These are phyloP conservation scores for Starmera stellimalicola DNA, from an alignment of 1,139 yeast species.

Conservation along the genomic window DNA sequence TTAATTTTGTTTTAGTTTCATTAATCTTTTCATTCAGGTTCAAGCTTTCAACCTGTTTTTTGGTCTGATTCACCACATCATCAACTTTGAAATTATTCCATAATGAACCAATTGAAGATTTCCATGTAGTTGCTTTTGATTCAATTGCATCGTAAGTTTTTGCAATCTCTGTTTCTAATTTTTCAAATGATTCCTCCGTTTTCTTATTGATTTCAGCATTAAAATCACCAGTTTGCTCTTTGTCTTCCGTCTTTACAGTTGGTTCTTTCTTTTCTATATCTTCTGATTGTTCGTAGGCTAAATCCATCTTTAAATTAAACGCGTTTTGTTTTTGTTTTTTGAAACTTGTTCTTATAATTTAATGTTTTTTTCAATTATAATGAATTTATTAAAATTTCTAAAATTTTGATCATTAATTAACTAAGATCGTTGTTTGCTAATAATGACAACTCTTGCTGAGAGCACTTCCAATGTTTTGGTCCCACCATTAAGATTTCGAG, in stretches of 20 bases:
- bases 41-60: constrained; percentile 10
- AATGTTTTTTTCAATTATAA: not conserved
- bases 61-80: constrained; percentile 9
- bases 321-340: not conserved
- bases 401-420: too few species aligned
- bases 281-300: constrained; percentile 3
- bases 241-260: not conserved
- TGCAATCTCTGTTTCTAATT: constrained; percentile 22
- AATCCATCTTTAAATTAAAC: constrained; percentile 2
- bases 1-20: constrained; percentile 10
- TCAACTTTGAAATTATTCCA: constrained; percentile 3
- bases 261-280: not conserved
- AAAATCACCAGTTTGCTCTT: not conserved
- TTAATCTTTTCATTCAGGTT: constrained; percentile 8
- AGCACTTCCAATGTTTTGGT: constrained; percentile 22
- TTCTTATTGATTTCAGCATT: constrained; percentile 2
- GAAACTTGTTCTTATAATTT: not conserved
- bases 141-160: constrained; percentile 13
- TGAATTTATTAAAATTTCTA: too few species aligned
- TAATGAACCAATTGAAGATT: constrained; percentile 2
- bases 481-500: constrained; percentile 75
- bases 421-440: too few species aligned
- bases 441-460: not conserved
- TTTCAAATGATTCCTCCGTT: constrained; percentile 27
- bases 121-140: constrained; percentile 9